Base-by-base conservation (phyloP, 352 stramenopile genomes). In the Phytophthora ramorum region DNA sequence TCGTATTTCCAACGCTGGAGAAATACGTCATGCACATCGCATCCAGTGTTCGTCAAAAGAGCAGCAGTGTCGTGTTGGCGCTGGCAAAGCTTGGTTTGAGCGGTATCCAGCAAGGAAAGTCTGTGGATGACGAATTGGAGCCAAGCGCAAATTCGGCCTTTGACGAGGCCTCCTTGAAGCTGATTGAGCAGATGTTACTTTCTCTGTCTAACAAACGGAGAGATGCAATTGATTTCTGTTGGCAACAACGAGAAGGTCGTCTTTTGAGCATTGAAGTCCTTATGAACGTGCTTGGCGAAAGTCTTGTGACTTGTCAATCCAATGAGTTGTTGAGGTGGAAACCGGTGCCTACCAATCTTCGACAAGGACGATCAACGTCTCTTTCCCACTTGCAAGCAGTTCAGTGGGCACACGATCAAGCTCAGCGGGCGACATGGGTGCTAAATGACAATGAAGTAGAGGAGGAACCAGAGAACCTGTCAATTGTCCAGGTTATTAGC, bases 21-120 rank as follows among this genome's bases (percentile, higher is more conserved):
- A 68, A 81, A 19, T 92, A 93, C 32, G 68, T 93, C 19, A 78
- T 88, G 60, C 85, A 93, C 47, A 75, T 90, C 20, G 83, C 85
- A 7, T 92, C 85, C 2, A 91, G 71, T 37, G 83, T 92, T 22
- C 79, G 83, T 0, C 79, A 88, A 28, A 75, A 78, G 51, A 82
- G 77, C 50, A 89, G 79, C 43, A 70, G 40, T 2, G 75, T 91
- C 19, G 71, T 92, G 14, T 40, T 78, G 13, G 71, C 80, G 7
- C 48, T 93, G 9, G 83, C 78, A 2, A 57, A 72, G 14, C 40
- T 85, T 24, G 75, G 62, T 45, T 49, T 60, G 37, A 47, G 10
- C n/a, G 28, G 17, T 17, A 8, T 20, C 13, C 7, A 30, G 17
- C 12, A 4, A 20, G 6, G 16, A 52, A 24, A 41, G 12, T 24